Evolutionary conservation across 1,284 basidiomycete species (phyloP).

Genomic region (Ustilago esculenta): DNA sequence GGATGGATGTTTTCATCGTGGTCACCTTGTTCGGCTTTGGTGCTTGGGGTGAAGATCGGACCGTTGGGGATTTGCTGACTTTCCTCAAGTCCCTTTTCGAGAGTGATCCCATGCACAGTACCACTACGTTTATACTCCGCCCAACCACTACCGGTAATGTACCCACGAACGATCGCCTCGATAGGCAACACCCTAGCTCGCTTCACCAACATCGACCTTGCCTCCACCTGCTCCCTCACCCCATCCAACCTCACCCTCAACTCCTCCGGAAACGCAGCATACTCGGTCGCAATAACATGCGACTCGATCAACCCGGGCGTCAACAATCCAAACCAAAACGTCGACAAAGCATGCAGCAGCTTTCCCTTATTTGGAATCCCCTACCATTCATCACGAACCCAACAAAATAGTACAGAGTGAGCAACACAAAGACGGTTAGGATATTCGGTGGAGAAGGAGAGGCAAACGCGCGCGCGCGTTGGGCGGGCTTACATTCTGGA

Average conservation of each 20-base stretch:
- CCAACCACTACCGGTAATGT: conserved; percentile 97
- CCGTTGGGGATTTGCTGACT: conserved; percentile 72
- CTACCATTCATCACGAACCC: conserved; percentile 65
- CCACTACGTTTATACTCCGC: conserved; percentile 87
- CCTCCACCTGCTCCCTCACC: conserved; percentile 74
- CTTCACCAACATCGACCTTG: conserved; percentile 87
- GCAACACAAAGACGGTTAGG: too few relatives aligned
- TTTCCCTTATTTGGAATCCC: conserved; percentile 94
- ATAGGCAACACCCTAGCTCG: conserved; percentile 90
- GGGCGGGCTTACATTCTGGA: conserved; percentile 58
- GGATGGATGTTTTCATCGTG: conserved; percentile 99
- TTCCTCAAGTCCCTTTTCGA: conserved; percentile 84
- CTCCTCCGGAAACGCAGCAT: conserved; percentile 46
- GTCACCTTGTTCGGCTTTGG: conserved; percentile 91
- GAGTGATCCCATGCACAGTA: conserved; percentile 85
- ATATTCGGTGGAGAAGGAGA: too few relatives aligned
- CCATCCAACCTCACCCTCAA: conserved; percentile 45
- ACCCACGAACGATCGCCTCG: conserved; percentile 97
- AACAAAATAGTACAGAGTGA: too few relatives aligned
- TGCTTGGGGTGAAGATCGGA: conserved; percentile 94
- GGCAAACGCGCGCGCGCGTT: too few relatives aligned
- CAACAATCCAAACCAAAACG: conserved; percentile 91
- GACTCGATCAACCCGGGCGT: conserved; percentile 60
- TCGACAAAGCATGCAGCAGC: conserved; percentile 86
- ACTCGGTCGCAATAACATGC: conserved; percentile 61